Evolutionary conservation across 495 filamentous ascomycete species (phyloP), one percentile per base, ranked within the genome.

Genomic region (Oidiodendron maius): DNA sequence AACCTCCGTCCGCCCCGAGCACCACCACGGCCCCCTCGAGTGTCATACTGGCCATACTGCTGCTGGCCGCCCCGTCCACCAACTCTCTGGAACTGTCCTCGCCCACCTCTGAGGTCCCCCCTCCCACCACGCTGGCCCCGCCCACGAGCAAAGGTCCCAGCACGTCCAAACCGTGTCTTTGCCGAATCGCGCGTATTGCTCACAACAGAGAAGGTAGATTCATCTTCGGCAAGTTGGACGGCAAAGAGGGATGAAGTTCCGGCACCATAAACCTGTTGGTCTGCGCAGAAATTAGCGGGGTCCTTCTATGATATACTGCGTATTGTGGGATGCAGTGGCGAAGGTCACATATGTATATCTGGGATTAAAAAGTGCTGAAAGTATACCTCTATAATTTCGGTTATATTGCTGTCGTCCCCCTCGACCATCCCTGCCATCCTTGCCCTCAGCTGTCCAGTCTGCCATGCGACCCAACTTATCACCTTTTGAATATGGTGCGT

Each of bases 391-490:
- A 67, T 85, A 96, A 62, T 89, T 91, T 41, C 90, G 72, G 63
- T 93, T 90, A 65, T 95, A 96, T 51, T 87, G 85, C 61, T 88
- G 83, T 59, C 93, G 71, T 41, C 89, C 86, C 39, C 83, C 83
- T 40, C 91, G 75, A 13, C 80, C 80, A 49, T 89, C 81, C 51
- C 84, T 69, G 12, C 77, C 70, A 53, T 95, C 91, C 70, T 96
- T 96, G 55, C 86, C 81, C 55, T 96, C 93, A n/a, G 83, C 63
- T 9, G 91, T 95, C 94, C 94, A 98, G 70, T 98, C 93, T 16
- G 93, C 93, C 93, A 98, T 98, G 56, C 93, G 89, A 45, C 94
- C 93, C 22, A 98, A 73, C 75, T 97, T 98, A 75, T 98, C 93
- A 57, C 89, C 89, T 74, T 98, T 98, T 51, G 90, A 96, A 72